phyloP scores from a whole-genome alignment of 257 asterid genomes.

The Ilex aquifolium region DNA sequence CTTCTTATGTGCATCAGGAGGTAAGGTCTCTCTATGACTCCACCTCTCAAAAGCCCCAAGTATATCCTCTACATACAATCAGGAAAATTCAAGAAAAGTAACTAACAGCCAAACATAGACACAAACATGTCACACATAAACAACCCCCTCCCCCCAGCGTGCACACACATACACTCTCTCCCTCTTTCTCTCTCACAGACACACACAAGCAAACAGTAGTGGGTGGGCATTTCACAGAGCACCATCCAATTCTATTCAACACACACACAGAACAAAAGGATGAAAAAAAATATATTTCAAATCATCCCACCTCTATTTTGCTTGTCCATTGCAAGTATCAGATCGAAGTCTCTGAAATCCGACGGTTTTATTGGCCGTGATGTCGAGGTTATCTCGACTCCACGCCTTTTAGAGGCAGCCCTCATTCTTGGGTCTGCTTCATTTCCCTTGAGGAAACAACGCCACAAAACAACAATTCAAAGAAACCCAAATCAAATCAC shows the following conservation, averaged over 20 bases:
- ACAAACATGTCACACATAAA: too few relatives aligned
- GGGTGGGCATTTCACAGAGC: too few relatives aligned
- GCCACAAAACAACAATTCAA: conserved; percentile 7
- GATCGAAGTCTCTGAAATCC: conserved; percentile 87
- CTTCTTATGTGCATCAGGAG: conserved; percentile 57
- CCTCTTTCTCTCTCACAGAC: too few relatives aligned
- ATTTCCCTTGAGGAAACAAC: conserved; percentile 44
- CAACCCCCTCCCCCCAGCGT: too few relatives aligned
- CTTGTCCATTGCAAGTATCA: conserved; percentile 90
- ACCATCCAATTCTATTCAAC: not conserved
- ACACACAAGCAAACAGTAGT: too few relatives aligned
- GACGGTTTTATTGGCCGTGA: conserved; percentile 79
- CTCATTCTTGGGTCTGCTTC: conserved; percentile 95
- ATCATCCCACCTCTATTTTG: conserved; percentile 64
- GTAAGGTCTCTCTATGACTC: conserved; percentile 58
- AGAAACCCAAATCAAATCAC: not conserved
- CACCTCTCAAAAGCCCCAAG: conserved; percentile 65
- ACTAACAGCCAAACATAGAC: too few relatives aligned
- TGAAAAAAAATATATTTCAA: not conserved
- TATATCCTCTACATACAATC: conserved; percentile 40
- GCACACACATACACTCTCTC: too few relatives aligned
- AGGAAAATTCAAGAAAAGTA: not conserved
- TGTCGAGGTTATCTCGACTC: conserved; percentile 73
- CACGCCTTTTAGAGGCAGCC: conserved; percentile 85
- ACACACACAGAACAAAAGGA: not conserved